These are phyloP conservation scores for Paramarasmius palmivorus DNA, from an alignment of 1,284 basidiomycete genomes.

Conservation along the genomic window DNA sequence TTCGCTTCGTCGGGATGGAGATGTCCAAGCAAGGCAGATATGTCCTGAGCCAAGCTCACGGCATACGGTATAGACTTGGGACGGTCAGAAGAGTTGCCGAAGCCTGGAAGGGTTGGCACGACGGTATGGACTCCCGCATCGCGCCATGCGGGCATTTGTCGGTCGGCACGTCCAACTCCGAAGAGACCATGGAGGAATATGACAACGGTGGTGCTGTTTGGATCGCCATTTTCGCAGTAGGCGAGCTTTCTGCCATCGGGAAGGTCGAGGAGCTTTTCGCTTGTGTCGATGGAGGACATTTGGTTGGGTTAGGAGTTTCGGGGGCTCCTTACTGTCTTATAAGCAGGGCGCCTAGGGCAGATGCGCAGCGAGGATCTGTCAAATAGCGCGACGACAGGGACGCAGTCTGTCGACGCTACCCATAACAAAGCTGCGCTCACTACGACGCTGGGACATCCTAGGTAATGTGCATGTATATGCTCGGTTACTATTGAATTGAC, in stretches of 20 bases:
- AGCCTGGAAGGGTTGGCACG: conserved; percentile 45
- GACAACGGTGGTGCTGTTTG: conserved; percentile 44
- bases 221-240: conserved; percentile 49
- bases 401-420: no score
- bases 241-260: conserved; percentile 48
- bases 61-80: conserved; percentile 30
- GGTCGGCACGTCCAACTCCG: conserved; percentile 33
- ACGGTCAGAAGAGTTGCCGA: conserved; percentile 42
- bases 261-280: conserved; percentile 42
- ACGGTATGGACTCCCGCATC: conserved; percentile 34
- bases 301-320: not conserved
- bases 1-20: conserved; percentile 32
- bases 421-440: no score
- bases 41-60: conserved; percentile 34
- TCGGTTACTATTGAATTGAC: no score
- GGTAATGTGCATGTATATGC: no score
- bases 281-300: not conserved
- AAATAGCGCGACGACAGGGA: no score
- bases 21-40: conserved; percentile 38
- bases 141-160: conserved; percentile 22
- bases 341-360: not conserved
- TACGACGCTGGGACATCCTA: no score
- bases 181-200: conserved; percentile 45
- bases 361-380: no score
- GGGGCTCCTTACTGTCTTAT: not conserved